Evolutionary conservation across 1,284 basidiomycete genomes (phyloP).

Genomic region (Albatrellus sp.): DNA sequence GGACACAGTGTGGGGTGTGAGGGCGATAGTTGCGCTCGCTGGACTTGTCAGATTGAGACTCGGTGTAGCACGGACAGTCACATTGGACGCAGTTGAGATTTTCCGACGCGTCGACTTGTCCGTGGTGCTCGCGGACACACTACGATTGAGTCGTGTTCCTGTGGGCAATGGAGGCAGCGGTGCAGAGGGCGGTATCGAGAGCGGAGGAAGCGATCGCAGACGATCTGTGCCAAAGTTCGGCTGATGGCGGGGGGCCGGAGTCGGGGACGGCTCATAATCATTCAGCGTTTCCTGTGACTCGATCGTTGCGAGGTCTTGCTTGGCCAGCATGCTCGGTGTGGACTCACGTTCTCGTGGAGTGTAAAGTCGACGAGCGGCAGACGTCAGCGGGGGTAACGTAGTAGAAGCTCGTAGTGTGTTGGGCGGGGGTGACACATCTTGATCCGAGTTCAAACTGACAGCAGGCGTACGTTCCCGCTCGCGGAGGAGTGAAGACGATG

Average conservation of each 20-base stretch:
- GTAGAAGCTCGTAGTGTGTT: slow-evolving; percentile 10
- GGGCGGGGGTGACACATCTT: slow-evolving; percentile 13
- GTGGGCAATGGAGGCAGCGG: slow-evolving; percentile 50
- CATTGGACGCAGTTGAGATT: slow-evolving; percentile 32
- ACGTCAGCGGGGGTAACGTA: slow-evolving; percentile 16
- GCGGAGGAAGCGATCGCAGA: slow-evolving; percentile 28
- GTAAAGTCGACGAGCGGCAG: slow-evolving; percentile 30
- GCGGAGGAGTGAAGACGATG: slow-evolving; percentile 16
- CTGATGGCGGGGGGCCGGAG: slow-evolving; percentile 36
- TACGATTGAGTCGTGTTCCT: slow-evolving; percentile 29
- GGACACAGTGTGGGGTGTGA: slow-evolving; percentile 54
- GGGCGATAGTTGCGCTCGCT: slow-evolving; percentile 49
- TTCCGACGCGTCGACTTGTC: slow-evolving; percentile 25
- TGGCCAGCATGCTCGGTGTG: slow-evolving; percentile 13
- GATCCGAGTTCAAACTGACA: slow-evolving; percentile 9
- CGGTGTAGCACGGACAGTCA: slow-evolving; percentile 39
- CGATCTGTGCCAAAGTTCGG: slow-evolving; percentile 18
- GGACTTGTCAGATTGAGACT: slow-evolving; percentile 33
- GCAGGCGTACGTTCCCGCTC: slow-evolving; percentile 15
- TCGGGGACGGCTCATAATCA: slow-evolving; percentile 54
- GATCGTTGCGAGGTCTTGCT: slow-evolving; percentile 17
- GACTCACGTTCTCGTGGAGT: slow-evolving; percentile 33
- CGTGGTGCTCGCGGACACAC: slow-evolving; percentile 18
- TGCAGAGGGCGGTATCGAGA: slow-evolving; percentile 33
- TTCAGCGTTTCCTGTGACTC: slow-evolving; percentile 32